phyloP scores from a whole-genome alignment of 768 basidiomycete species.

The Calvatia gigantea region DNA sequence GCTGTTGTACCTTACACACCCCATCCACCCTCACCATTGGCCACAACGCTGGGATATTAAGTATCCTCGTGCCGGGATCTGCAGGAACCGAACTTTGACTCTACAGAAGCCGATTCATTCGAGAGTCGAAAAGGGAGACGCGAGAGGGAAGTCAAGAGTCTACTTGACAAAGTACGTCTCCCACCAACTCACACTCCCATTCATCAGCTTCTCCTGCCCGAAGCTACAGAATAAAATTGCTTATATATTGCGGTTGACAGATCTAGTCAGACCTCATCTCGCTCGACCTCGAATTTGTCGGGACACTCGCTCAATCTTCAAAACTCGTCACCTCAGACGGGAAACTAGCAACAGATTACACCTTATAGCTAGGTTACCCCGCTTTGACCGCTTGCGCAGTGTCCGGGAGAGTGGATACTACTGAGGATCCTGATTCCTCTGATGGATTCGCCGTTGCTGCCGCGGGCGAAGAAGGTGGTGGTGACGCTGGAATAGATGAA shows the following conservation, averaged over 20 bases:
- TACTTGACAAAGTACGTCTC: constrained; percentile 77
- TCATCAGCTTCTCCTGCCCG: no score
- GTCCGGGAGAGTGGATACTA: constrained; percentile 71
- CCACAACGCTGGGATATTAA: constrained; percentile 75
- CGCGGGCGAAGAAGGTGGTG: constrained; percentile 36
- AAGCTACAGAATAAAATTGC: no score
- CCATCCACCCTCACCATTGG: constrained; percentile 78
- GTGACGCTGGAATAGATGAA: constrained; percentile 35
- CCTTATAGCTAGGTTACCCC: constrained; percentile 72
- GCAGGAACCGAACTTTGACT: constrained; percentile 97
- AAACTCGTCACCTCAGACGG: constrained; percentile 11
- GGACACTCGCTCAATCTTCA: constrained; percentile 39
- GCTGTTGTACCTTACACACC: constrained; percentile 87
- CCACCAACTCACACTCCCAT: no score
- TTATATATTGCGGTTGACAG: no score
- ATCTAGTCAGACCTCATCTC: constrained; percentile 92
- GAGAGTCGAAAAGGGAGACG: constrained; percentile 77
- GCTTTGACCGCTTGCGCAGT: constrained; percentile 76
- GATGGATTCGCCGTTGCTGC: constrained; percentile 43
- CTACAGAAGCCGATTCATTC: constrained; percentile 90
- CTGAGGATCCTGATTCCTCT: constrained; percentile 15
- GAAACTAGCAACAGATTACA: constrained; percentile 35
- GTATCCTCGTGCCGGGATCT: constrained; percentile 84
- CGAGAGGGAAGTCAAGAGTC: constrained; percentile 86
- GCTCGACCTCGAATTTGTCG: constrained; percentile 74